Evolutionary conservation across 306 rosid species (phyloP), one percentile per base, ranked within the genome.

Genomic region (Begonia fuchsioides): DNA sequence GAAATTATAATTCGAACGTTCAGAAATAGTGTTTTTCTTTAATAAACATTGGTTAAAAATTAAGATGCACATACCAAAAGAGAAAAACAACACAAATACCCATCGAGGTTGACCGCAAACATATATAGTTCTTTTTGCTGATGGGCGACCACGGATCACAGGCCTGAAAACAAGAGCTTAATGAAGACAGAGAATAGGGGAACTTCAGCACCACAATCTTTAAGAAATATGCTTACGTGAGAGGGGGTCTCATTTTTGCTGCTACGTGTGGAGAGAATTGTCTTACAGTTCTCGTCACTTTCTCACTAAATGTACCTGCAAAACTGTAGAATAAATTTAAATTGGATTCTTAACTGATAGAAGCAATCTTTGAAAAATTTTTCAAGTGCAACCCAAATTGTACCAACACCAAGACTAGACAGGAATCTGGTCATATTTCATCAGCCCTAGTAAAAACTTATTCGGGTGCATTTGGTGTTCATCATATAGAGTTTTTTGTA

Each of bases 181-280:
- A 48, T 60, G 55, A 11, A n/a, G n/a, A 52, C 56, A 52, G 62
- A 52, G 49, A 55, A 52, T 13, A 43, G 32, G 38, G 9, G 44
- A 49, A 9, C 19, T 43, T 13, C 20, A 47, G 38, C 46, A 43
- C 48, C 39, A 63, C 38, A 51, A 20, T 26, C 45, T 66, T 39
- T 62, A 51, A 43, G 19, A 59, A 53, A 46, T 57, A 72, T 38
- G 49, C 97, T 66, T 74, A 90, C 98, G 98, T 81, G 60, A 65
- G 96, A 63, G 98, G 79, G 63, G 94, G 98, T 69, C 98, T 75
- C 96, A 92, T 85, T 71, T 92, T 92, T 43, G 98, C 95, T 8
- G 98, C 98, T 57, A 85, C 59, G 75, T 82, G 98, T 3, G 96
- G 96, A 58, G 98, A 92, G 73, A 92, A 71, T 38, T 79, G 92